Evolutionary conservation across 331 rosid species (phyloP), one percentile per base, ranked within the genome.

Genomic region (Pyrus hybrid): DNA sequence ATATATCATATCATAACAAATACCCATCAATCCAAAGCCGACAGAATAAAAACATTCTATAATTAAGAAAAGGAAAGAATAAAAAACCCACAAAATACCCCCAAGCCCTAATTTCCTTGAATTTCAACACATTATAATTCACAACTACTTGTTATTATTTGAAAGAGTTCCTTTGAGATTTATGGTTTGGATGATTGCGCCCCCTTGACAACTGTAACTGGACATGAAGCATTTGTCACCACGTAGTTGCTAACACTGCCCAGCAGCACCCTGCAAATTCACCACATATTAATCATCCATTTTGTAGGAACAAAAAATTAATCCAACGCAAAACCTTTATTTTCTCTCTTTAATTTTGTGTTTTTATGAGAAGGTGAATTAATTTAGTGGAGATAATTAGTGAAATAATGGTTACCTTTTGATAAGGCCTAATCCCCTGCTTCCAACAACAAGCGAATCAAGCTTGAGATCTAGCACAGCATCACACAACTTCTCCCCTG

Each of bases 171-270:
- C 56, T 16, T 49, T 16, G 56, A 49, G 8, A 6, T 14, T 79
- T 29, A 67, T n/a, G 71, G 76, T 70, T 76, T 83, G 69, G 88
- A 60, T 67, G 82, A 11, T 60, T 80, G 57, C 53, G 23, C n/a
- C 28, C 86, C 87, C 83, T 90, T 92, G 14, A 90, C 87, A 74
- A 92, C 97, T 0, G 91, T 90, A 26, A 92, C 90, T 0, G 97
- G 91, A 75, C 97, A 92, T 57, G 96, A 80, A 66, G 96, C 92
- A 85, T 88, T 82, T 23, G 82, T 62, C 80, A 84, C 90, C 81
- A 85, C 90, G 61, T 92, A 35, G 30, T 81, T 86, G 86, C 96
- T 92, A 10, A 89, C 97, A 70, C 97, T 92, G 17, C 97, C 96
- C 73, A 92, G 62, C 86, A 92, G 61, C 61, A 90, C 84, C 84